Evolutionary conservation across 192 early-diverging fungal genomes (phyloP), one percentile per base, ranked within the genome.

Genomic region (Hyaloraphidium curvatum): DNA sequence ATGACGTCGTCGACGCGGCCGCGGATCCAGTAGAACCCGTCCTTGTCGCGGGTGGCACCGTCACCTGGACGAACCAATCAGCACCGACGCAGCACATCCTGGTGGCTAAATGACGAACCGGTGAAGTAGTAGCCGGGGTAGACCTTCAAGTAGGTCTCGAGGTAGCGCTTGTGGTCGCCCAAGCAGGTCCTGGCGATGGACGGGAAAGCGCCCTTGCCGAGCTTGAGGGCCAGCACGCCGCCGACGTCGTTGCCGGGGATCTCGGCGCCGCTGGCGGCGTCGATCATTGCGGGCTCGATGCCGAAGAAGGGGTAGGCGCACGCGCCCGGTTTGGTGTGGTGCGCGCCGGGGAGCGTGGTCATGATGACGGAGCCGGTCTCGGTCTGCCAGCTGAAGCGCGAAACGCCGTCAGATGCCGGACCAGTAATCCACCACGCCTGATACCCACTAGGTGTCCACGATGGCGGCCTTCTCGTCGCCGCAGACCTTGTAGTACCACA

Each of bases 231-330:
- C 30, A 97, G 74, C 11, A 97, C 91, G 60, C 93, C 93, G 39
- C 82, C 86, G 40, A 91, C 89, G 62, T 81, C 73, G 63, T 86
- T 89, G 48, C 88, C 88, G 50, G 66, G 59, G 7, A 97, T 61
- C 64, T 89, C 91, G 56, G 70, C 62, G 19, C 93, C 93, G 28
- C 86, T 83, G 31, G 63, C 64, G 7, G 93, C 74, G 50, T 94
- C 88, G 23, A 97, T 68, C 39, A 97, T 74, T 1, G 74, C 87
- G 28, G 84, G 61, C 40, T 91, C 85, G 31, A 97, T 76, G 61
- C 93, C 93, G 71, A 97, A 97, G 78, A 97, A 97, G 33, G 93
- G 93, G 55, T 88, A 74, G 2, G 89, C 91, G 14, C 90, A 91
- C 2, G 87, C 85, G 31, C 93, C 93, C 29, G 93, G 87, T 69